Evolutionary conservation across 2,329 filamentous ascomycete genomes (phyloP).

Genomic region (Plectosphaerella plurivora): DNA sequence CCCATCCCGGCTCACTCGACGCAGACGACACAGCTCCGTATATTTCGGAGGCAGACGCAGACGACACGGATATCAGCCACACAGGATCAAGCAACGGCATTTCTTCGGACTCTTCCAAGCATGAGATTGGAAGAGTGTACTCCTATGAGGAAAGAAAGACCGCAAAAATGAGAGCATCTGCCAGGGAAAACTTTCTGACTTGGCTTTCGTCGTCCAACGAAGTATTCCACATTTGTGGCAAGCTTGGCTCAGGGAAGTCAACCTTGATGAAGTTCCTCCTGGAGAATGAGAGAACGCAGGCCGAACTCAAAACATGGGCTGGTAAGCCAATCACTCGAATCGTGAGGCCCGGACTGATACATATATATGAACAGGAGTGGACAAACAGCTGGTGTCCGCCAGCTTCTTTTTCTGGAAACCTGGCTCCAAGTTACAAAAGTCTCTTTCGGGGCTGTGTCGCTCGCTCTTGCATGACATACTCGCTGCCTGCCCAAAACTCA

Average conservation of each 20-base stretch:
- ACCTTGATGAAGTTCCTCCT: constrained; percentile 6
- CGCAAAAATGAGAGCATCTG: constrained; percentile 16
- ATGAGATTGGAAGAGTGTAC: too few species aligned
- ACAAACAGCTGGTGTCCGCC: constrained; percentile 9
- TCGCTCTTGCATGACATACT: constrained; percentile 14
- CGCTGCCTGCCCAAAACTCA: background rate
- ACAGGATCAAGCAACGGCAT: too few species aligned
- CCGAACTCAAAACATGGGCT: constrained; percentile 9
- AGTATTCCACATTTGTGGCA: constrained; percentile 8
- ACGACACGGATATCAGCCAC: too few species aligned
- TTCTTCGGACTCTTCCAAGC: too few species aligned
- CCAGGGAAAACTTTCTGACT: background rate
- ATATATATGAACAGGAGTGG: background rate
- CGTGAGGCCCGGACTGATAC: background rate
- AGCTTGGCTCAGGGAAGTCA: constrained; percentile 11
- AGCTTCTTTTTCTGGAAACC: constrained; percentile 22
- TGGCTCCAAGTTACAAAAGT: constrained; percentile 13
- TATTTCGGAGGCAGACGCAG: too few species aligned
- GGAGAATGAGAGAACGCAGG: constrained; percentile 4
- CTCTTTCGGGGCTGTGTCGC: constrained; percentile 12
- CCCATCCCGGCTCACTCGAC: too few species aligned
- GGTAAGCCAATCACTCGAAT: constrained; percentile 2
- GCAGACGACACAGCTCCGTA: too few species aligned
- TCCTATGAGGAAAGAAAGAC: constrained; percentile 10
- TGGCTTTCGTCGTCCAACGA: constrained; percentile 2